Evolutionary conservation across 2,329 filamentous ascomycete genomes (phyloP), one percentile per base, ranked within the genome.

Genomic region (Aureobasidium sp.): DNA sequence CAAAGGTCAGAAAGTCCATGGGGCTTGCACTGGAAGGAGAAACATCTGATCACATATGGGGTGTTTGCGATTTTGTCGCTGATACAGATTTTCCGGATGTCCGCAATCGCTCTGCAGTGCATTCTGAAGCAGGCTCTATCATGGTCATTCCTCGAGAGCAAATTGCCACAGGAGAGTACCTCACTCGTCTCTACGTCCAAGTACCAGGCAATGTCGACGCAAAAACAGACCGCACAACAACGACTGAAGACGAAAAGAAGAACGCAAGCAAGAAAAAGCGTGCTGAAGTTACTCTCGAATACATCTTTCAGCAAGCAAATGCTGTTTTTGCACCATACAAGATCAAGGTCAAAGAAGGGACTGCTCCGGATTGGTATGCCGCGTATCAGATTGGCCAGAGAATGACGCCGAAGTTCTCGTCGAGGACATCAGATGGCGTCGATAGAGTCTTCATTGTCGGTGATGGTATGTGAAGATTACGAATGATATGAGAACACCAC

Each of bases 101-200:
- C 69, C 87, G 89, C 79, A 87, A 88, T 80, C 87, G 89, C 77
- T 89, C 85, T 68, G 89, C 86, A 0, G 89, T 91, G 64, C 88
- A 90, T 71, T 89, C 86, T 8, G 64, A 63, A 12, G 77, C 85
- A 60, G 87, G 88, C 1, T 89, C 86, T 11, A 84, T 91, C 68
- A 89, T 91, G 86, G 84, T 91, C 1, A 91, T 91, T 64, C 88
- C 88, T 1, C 80, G 87, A 27, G 87, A 90, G 70, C 71, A 72
- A 62, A 64, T 59, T 31, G 35, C 52, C 2, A 56, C 52, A 14
- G 52, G 54, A 17, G 54, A 58, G 5, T 35, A 35, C n/a, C 45
- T 60, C 6, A 37, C 33, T 17, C 44, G 57, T 9, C 29, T 60
- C 12, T 60, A 60, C n/a, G 57, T 60, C 2, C 67, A 70, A 9